These are phyloP conservation scores for Geranomyces michiganensis DNA, from an alignment of 192 early-diverging fungal genomes.

Conservation along the genomic window DNA sequence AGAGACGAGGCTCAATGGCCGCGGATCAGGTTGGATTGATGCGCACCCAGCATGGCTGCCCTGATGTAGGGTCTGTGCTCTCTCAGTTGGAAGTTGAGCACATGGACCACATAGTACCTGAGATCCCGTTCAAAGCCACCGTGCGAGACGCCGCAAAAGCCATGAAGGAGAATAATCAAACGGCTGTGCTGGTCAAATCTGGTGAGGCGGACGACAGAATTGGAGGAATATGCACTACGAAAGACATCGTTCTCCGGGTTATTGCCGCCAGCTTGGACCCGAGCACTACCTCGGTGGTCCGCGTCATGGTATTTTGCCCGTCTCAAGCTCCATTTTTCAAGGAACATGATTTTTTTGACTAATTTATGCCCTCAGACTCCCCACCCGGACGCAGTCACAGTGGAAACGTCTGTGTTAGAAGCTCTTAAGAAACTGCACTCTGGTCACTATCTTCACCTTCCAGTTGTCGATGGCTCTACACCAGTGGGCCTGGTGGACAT, in stretches of 20 bases:
- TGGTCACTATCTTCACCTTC: conserved; percentile 56
- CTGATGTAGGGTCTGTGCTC: conserved; percentile 84
- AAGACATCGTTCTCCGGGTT: conserved; percentile 54
- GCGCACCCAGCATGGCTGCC: conserved; percentile 77
- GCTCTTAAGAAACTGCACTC: conserved; percentile 54
- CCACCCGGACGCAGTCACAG: conserved; percentile 47
- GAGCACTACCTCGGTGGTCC: conserved; percentile 86
- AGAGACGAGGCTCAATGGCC: conserved; percentile 47
- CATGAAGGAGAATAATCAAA: conserved; percentile 47
- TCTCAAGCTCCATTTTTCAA: not conserved
- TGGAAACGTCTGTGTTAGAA: conserved; percentile 49
- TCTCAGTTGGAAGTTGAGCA: conserved; percentile 37
- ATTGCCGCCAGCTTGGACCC: conserved; percentile 74
- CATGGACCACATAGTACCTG: conserved; percentile 36
- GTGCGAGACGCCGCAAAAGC: conserved; percentile 49
- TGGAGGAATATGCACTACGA: conserved; percentile 58
- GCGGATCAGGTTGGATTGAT: conserved; percentile 45
- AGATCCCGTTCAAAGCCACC: conserved; percentile 38
- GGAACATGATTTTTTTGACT: not conserved
- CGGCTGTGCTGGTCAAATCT: conserved; percentile 48
- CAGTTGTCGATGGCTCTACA: conserved; percentile 42
- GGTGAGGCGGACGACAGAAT: conserved; percentile 41
- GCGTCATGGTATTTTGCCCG: conserved; percentile 78
- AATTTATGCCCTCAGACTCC: conserved; percentile 41
- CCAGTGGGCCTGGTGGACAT: conserved; percentile 52